These are phyloP conservation scores for Tolypocladium amazonense DNA, from an alignment of 2,329 filamentous ascomycete species.

Conservation along the genomic window DNA sequence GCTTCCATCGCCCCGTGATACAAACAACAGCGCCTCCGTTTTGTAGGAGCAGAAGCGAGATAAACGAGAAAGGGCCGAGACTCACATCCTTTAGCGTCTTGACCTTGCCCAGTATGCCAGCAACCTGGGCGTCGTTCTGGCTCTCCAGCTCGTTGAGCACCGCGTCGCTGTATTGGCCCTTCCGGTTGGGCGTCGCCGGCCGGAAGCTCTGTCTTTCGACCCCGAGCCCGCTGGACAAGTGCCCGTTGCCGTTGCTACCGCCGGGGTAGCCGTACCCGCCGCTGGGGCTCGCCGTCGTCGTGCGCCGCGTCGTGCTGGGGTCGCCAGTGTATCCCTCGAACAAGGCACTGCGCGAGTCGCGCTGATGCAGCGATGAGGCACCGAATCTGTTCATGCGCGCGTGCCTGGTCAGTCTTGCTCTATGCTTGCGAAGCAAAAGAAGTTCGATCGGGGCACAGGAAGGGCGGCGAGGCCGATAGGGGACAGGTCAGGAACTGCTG, in stretches of 20 bases:
- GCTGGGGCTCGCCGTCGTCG: constrained; percentile 22
- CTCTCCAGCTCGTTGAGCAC: constrained; percentile 89
- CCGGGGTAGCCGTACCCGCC: constrained; percentile 8
- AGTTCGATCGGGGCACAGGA: not conserved
- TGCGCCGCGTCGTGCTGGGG: constrained; percentile 7
- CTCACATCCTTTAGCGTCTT: constrained; percentile 78
- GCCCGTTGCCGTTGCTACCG: constrained; percentile 35
- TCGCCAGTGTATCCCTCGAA: constrained; percentile 61
- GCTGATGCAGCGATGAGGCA: constrained; percentile 59
- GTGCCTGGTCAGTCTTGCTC: not conserved
- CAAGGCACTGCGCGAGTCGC: constrained; percentile 60
- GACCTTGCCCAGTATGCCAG: constrained; percentile 86
- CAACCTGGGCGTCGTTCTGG: constrained; percentile 85
- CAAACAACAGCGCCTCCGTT: not conserved
- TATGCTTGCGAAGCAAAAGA: not conserved
- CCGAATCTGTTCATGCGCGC: constrained; percentile 42
- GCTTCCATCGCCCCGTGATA: too few relatives aligned
- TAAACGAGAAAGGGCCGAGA: constrained; percentile 9
- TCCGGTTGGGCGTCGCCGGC: constrained; percentile 61
- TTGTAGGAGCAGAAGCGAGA: not conserved
- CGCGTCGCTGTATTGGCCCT: constrained; percentile 85
- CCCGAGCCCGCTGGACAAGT: constrained; percentile 15
- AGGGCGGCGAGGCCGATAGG: not conserved
- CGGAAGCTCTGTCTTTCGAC: constrained; percentile 35
- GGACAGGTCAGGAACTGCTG: not conserved